phyloP scores from a whole-genome alignment of 441 rosid genomes.

The Syzygium malaccense region DNA sequence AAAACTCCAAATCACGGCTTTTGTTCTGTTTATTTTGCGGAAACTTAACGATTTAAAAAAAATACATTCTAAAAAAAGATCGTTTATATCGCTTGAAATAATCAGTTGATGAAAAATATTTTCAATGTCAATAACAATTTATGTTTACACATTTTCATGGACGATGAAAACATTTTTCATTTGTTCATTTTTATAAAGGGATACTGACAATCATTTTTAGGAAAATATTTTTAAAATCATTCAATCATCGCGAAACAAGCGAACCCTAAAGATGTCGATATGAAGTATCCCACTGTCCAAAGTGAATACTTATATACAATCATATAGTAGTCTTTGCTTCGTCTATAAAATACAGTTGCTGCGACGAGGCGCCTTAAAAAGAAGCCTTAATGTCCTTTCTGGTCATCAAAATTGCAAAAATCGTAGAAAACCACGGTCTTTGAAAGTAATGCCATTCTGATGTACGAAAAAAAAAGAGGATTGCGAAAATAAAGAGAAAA shows the following conservation, averaged over 20 bases:
- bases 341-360: background rate
- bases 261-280: background rate
- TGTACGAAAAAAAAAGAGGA: background rate
- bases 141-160: rapidly evolving
- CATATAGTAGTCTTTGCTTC: background rate
- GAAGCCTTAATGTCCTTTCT: background rate
- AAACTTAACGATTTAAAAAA: background rate
- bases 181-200: background rate
- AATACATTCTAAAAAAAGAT: background rate
- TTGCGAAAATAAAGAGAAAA: background rate
- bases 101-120: background rate
- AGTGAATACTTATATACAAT: background rate
- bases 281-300: background rate
- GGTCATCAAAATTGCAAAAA: background rate
- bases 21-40: no score
- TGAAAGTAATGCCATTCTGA: background rate
- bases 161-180: background rate
- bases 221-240: rapidly evolving
- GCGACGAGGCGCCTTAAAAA: background rate
- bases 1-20: no score
- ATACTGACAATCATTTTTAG: background rate
- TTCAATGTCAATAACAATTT: background rate
- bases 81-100: background rate
- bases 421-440: background rate
- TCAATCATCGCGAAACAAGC: background rate